Evolutionary conservation across 75 land plant species (phyloP), one percentile per base, ranked within the genome.

Genomic region (Pinus tabuliformis): DNA sequence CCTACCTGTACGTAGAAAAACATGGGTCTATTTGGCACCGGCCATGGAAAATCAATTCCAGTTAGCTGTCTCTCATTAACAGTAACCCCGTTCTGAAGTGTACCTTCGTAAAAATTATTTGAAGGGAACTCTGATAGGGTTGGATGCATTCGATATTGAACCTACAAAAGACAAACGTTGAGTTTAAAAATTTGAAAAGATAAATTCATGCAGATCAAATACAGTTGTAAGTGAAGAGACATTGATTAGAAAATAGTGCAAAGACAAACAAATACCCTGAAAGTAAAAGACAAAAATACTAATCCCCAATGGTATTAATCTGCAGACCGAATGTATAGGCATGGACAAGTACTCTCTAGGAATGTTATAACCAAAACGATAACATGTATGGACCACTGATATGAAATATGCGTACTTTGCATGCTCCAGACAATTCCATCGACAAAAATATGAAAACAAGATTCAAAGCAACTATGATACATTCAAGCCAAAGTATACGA

Each of bases 61-160:
- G 91, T 21, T 70, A 90, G 81, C 73, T 86, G 91, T 75, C 99
- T 88, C 59, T 97, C 98, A 76, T 86, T 93, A 33, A 95, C 85
- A 28, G 99, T 94, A 21, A 97, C 93, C 28, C 99, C 99, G 81
- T 97, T 97, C 64, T 97, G 99, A 65, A 97, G 89, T 16, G 99
- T 97, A 16, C 99, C 99, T 80, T 97, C 99, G 78, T 97, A 97
- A 77, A 97, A 97, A 77, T 91, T 95, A 80, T 97, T 97, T 3
- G 99, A 97, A 58, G 99, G 99, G 68, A 97, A 97, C 78, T 97
- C 99, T 7, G 99, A 97, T 5, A 97, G 77, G 14, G 85, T 83
- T 75, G 99, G 99, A 79, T 97, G 99, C 99, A 97, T 97, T 22
- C 99, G 92, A 74, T 97, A 97, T 91, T 97, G 99, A 78, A 97